Conservation (phyloP, 2,329 filamentous ascomycete genomes). For the Catunica adiposa region DNA sequence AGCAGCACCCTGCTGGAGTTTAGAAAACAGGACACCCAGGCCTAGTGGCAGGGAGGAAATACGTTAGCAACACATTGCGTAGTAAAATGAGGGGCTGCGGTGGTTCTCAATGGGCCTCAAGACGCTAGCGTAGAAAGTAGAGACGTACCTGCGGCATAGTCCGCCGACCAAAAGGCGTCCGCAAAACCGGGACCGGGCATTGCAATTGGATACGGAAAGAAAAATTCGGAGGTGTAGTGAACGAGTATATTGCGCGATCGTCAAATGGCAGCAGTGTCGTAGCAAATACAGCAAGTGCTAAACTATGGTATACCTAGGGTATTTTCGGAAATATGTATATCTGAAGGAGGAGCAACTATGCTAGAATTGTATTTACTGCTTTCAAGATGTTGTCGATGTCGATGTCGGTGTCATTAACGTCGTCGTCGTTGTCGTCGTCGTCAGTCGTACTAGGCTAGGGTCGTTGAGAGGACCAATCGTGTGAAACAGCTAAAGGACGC, state of each 20-base stretch:
- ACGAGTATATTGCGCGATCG: neutral
- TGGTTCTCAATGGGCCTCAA: neutral
- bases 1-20: constrained; percentile 87
- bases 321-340: neutral
- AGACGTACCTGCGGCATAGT: constrained; percentile 80
- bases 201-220: constrained; percentile 20
- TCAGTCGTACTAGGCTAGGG: neutral
- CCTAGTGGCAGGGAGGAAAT: constrained; percentile 28
- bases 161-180: constrained; percentile 93
- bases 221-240: neutral
- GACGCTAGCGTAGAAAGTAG: neutral
- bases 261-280: too few species aligned
- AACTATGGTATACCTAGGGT: neutral
- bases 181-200: constrained; percentile 64
- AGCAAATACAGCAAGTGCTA: too few species aligned
- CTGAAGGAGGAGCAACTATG: neutral
- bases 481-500: neutral
- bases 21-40: constrained; percentile 83
- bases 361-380: neutral
- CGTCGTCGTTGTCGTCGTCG: neutral
- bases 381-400: neutral
- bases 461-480: neutral
- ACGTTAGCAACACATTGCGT: too few species aligned
- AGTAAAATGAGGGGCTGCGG: too few species aligned
- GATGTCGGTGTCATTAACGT: neutral